Base-by-base conservation (phyloP, 2,329 filamentous ascomycete species). In the Colletotrichum truncatum region DNA sequence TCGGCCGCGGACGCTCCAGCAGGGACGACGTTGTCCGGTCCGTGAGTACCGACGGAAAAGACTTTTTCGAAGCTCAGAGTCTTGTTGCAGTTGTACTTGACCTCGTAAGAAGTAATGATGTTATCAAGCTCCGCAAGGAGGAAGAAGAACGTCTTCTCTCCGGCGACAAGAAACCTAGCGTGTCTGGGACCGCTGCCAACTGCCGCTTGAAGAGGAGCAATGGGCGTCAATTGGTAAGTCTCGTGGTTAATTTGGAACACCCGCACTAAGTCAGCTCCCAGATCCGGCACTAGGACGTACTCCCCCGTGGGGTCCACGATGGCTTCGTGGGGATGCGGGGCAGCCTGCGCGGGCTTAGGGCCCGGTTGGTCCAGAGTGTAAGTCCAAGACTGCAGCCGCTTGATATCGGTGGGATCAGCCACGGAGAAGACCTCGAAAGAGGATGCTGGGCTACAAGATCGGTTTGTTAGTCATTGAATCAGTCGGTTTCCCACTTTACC, bases 51-150 rank as follows among this genome's bases (percentile, higher is more conserved):
- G 64, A 80, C 82, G 38, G 67, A 74, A 73, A 83, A 88, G 39
- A 85, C 66, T 70, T 82, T 77, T 11, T 70, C 70, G 59, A 89
- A 84, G n/a, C 69, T 62, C n/a, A 88, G 74, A 5, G 76, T 77
- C 46, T 77, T 72, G 9, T 70, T 70, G 26, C 38, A 32, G 25
- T 73, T 74, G 72, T 91, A 91, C 0, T 71, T 74, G 32, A 90
- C 85, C 45, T 82, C 74, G 71, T 87, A 91, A 12, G 82, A 84
- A 6, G 82, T 77, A 59, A 91, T 80, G 5, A 77, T 82, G 73
- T 87, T 89, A 45, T 77, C 74, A 53, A 91, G 77, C 76, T 93
- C 90, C 48, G 82, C 83, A 12, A 86, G 80, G 2, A 91, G 73
- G 72, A 89, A 90, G 73, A 89, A 82, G 73, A 81, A 88, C 0